phyloP scores from a whole-genome alignment of 1,139 yeast genomes.

The Nadsonia commutata region DNA sequence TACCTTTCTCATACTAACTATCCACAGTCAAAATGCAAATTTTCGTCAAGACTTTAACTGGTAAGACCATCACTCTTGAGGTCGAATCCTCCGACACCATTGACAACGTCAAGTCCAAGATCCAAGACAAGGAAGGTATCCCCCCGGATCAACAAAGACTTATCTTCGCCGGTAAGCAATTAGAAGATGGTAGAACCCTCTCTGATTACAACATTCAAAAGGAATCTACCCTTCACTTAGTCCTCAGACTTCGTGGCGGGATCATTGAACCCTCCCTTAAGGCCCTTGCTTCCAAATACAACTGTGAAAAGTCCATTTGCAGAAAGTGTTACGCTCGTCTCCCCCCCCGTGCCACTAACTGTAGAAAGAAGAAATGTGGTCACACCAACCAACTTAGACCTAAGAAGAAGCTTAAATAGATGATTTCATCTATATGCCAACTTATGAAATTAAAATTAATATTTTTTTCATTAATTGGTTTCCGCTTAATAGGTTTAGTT shows the following conservation, averaged over 20 bases:
- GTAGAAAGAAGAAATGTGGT: constrained; percentile 99
- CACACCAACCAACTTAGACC: constrained; percentile 99
- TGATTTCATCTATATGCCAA: too few relatives aligned
- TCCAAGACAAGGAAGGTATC: constrained; percentile 89
- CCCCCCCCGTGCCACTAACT: constrained; percentile 99
- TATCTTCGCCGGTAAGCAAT: constrained; percentile 88
- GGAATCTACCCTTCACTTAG: constrained; percentile 82
- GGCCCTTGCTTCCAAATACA: constrained; percentile 98
- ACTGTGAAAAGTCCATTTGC: constrained; percentile 98
- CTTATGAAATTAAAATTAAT: too few relatives aligned
- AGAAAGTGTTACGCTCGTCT: constrained; percentile 99
- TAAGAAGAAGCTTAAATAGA: constrained; percentile 97
- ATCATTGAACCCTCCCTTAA: constrained; percentile 99
- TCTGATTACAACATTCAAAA: constrained; percentile 92
- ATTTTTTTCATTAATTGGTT: too few relatives aligned
- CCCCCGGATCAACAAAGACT: constrained; percentile 93
- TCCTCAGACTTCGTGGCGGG: constrained; percentile 84
- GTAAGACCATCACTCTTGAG: constrained; percentile 77
- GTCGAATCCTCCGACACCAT: constrained; percentile 91
- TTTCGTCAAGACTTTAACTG: constrained; percentile 67
- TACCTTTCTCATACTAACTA: too few relatives aligned
- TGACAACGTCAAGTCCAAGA: constrained; percentile 87
- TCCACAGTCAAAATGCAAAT: constrained; percentile 43
- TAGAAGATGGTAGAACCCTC: constrained; percentile 85
- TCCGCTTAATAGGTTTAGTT: neutral